Evolutionary conservation across 176 grass and related monocot species (phyloP), one percentile per base, ranked within the genome.

Genomic region (Musa beccarii): DNA sequence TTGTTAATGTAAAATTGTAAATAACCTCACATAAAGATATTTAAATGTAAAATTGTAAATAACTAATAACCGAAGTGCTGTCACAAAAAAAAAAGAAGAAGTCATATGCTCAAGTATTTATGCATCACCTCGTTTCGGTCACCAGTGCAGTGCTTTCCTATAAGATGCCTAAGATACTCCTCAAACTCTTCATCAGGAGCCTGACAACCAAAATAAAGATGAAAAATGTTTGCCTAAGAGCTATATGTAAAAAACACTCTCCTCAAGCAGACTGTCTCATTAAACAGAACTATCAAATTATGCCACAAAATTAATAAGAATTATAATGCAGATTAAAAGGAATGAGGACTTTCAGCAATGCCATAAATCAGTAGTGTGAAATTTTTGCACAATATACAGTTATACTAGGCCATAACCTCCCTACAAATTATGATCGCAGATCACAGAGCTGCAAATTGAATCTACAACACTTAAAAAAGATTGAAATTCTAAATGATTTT

Each of bases 131-230:
- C 90, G 84, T 98, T 98, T 74, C 86, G 82, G 63, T 98, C 86
- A 80, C 90, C 95, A 50, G 83, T 87, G 79, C 89, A 91, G 78
- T 87, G 79, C 49, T 83, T 80, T 80, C 93, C 93, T 80, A 93
- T 91, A 69, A 94, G 83, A 83, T 91, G 88, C 70, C 90, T 82
- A 75, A 98, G 90, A 66, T 91, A 91, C 76, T 98, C 95, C 76
- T 98, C 90, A 87, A 93, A 98, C 77, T 98, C 95, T 89, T 98
- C 95, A 94, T 98, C 95, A 63, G 90, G 95, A 82, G 95, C 95
- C 95, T 98, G 71, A 74, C 67, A 88, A 78, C 53, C 17, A 87
- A 84, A 73, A 51, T 53, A 71, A 65, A 11, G 51, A 26, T 61
- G 68, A 80, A n/a, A 24, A 50, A 72, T 51, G 66, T 54, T 13